Evolutionary conservation across 441 rosid species (phyloP).

Genomic region (Corymbia calophylla): DNA sequence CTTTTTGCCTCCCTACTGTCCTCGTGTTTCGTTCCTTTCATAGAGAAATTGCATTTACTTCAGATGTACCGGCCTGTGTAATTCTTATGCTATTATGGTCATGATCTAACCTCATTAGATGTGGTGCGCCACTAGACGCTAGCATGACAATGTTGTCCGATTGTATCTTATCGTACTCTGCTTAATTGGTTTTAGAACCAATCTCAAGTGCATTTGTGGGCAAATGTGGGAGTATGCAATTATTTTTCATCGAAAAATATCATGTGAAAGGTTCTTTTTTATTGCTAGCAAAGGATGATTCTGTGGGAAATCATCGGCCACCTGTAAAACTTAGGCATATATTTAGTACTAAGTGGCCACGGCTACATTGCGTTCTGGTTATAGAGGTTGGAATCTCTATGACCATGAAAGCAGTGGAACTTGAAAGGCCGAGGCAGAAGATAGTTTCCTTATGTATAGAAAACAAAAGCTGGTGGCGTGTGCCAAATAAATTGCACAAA

Average conservation of each 20-base stretch:
- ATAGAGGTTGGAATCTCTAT: not conserved
- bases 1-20: not conserved
- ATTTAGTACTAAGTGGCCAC: not conserved
- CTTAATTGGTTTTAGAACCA: not conserved
- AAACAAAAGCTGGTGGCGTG: not conserved
- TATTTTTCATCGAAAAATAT: not conserved
- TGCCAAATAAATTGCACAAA: not conserved
- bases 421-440: not conserved
- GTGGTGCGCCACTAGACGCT: not conserved
- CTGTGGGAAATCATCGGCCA: not conserved
- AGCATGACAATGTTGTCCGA: not conserved
- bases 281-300: not conserved
- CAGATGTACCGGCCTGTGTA: not conserved
- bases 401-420: not conserved
- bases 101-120: not conserved
- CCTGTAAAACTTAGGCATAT: not conserved
- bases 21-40: not conserved
- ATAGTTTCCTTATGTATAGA: not conserved
- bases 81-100: not conserved
- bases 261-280: not conserved
- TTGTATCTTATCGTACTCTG: not conserved
- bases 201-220: not conserved
- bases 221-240: not conserved
- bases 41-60: not conserved
- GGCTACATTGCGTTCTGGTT: not conserved